Base-by-base conservation (phyloP, 1,284 basidiomycete species). In the Ustilago vetiveriae region DNA sequence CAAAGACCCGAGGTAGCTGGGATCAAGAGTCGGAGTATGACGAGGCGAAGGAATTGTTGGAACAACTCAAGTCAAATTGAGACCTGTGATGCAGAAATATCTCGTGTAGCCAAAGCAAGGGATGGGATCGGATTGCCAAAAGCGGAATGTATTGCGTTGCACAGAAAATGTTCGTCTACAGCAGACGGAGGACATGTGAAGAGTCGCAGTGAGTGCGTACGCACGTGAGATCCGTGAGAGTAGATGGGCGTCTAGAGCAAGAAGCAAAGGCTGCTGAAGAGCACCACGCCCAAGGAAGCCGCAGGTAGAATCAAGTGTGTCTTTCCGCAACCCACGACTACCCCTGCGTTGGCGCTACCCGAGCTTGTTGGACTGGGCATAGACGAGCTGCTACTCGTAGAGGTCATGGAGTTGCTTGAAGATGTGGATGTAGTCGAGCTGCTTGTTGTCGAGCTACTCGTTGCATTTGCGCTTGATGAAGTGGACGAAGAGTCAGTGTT, bases 11-110 rank as follows among this genome's bases (percentile, higher is more conserved):
- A 71, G 78, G 90, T 19, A 66, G 73, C 52, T 97, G 94, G 76
- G 91, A 90, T 79, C 92, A 92, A 55, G 91, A 95, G 82, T 86
- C 88, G 2, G 92, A 92, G 83, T 97, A 91, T 89, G 83, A 85
- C 37, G 84, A 85, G 69, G 84, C 98, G 72, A 85, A 86, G 70
- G 87, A 85, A 52, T 63, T 86, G 33, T 23, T 73, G 33, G 66
- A 65, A 4, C 29, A 49, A 35, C 57, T 76, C 14, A 56, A 48
- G 49, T n/a, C n/a, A 57, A 38, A 48, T 72, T 48, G 51, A 26
- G 4, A 14, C 16, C 17, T n/a, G 11, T 13, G 16, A 38, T 27
- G 11, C 14, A 35, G 8, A 17, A 41, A 35, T n/a, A n/a, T n/a
- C n/a, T n/a, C n/a, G n/a, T n/a, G n/a, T n/a, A n/a, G n/a, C n/a